Percentiles rank a stretch among this genome's conserved stretches.
These are phyloP conservation scores for Phyllosticta capitalensis DNA, from an alignment of 2,329 filamentous ascomycete species.

Conservation along the genomic window DNA sequence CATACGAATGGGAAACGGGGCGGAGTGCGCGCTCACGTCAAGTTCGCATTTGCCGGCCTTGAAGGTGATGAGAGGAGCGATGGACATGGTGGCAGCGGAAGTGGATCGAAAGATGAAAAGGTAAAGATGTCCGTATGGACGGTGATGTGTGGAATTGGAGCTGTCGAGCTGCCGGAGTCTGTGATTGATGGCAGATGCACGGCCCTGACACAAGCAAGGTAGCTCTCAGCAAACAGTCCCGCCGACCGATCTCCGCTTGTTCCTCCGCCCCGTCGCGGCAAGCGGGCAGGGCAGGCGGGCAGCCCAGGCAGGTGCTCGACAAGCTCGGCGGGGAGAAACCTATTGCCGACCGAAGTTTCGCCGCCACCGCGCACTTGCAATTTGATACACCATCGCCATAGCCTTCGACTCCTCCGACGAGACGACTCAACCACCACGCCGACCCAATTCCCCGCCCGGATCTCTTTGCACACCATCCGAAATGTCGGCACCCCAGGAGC, in stretches of 20 bases:
- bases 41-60: constrained; percentile 86
- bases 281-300: not conserved
- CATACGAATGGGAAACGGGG: not conserved
- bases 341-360: not conserved
- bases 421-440: constrained; percentile 12
- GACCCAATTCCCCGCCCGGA: constrained; percentile 10
- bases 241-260: not conserved
- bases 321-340: constrained; percentile 8
- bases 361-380: constrained; percentile 6
- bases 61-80: constrained; percentile 83
- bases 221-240: not conserved
- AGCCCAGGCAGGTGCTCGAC: constrained; percentile 1
- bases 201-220: not conserved
- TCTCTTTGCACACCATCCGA: constrained; percentile 40
- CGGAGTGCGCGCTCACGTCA: constrained; percentile 50
- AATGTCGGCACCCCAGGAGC: constrained; percentile 50
- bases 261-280: not conserved
- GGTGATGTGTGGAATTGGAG: not conserved
- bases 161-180: not conserved
- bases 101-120: constrained; percentile 2
- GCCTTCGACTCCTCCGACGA: constrained; percentile 8
- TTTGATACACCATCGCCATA: constrained; percentile 8
- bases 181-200: too few species aligned
- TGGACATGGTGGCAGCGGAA: constrained; percentile 53
- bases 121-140: constrained; percentile 3